Percentiles rank a stretch among this genome's conserved stretches.
phyloP scores from a whole-genome alignment of 345 rosid genomes.

The Lumnitzera littorea region DNA sequence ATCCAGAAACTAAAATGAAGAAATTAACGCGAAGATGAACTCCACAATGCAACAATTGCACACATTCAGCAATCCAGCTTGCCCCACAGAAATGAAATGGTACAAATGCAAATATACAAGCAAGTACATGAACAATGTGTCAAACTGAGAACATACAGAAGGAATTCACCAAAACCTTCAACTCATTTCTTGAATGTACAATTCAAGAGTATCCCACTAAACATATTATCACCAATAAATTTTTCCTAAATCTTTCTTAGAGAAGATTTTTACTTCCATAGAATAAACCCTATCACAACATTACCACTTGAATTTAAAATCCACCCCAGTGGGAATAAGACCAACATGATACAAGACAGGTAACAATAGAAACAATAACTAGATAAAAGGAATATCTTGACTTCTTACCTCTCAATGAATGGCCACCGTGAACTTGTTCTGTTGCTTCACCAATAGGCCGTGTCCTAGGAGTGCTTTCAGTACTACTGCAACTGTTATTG shows the following conservation, averaged over 20 bases:
- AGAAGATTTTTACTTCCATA: no score
- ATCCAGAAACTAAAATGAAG: no score
- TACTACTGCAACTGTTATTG: constrained; percentile 60
- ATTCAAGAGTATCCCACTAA: not conserved
- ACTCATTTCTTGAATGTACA: not conserved
- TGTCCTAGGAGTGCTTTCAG: constrained; percentile 52
- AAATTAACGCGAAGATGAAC: no score
- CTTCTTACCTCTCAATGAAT: constrained; percentile 48
- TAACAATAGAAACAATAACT: not conserved
- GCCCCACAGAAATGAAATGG: no score
- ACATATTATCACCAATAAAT: not conserved
- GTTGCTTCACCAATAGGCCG: constrained; percentile 27
- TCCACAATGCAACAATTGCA: no score
- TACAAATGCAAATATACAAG: not conserved
- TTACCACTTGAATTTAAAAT: no score
- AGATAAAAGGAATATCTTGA: not conserved
- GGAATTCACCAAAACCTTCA: not conserved
- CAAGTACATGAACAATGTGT: not conserved
- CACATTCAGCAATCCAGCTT: no score
- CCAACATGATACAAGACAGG: no score
- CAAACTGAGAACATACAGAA: not conserved
- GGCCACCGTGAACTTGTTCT: constrained; percentile 42
- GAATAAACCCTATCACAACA: no score
- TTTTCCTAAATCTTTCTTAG: no score
- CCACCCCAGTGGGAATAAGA: no score